Conservation (phyloP, 768 basidiomycete genomes). For the Chalciporus chontae region DNA sequence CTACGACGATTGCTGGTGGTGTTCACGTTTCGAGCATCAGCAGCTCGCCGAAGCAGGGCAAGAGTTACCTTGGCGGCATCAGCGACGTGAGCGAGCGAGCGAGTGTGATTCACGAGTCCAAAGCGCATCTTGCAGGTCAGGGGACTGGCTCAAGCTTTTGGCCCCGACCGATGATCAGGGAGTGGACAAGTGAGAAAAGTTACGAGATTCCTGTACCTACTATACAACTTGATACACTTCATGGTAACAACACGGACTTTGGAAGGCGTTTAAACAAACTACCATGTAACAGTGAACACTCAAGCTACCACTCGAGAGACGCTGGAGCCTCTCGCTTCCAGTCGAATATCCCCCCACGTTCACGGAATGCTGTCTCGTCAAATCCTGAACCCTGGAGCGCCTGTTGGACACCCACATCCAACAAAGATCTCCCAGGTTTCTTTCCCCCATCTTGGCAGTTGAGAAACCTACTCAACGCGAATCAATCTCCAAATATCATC, state of each 20-base stretch:
- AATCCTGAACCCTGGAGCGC: conserved; percentile 35
- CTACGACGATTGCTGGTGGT: conserved; percentile 1
- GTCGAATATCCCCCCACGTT: conserved; percentile 34
- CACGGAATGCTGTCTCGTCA: conserved; percentile 29
- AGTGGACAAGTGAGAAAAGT: too few relatives aligned
- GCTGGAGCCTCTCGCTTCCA: conserved; percentile 26
- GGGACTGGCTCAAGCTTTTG: not conserved
- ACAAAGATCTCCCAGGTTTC: conserved; percentile 21
- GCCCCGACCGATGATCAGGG: too few relatives aligned
- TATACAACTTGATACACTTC: too few relatives aligned
- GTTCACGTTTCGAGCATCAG: not conserved
- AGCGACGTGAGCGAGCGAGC: not conserved
- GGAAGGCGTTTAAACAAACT: not conserved
- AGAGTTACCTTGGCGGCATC: not conserved
- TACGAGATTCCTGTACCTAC: too few relatives aligned
- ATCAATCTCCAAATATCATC: not conserved
- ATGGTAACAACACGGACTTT: too few relatives aligned
- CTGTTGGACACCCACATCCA: conserved; percentile 33
- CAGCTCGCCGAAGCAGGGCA: not conserved
- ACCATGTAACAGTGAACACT: not conserved
- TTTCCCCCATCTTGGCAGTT: conserved; percentile 35
- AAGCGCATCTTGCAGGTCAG: not conserved
- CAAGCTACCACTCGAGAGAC: conserved; percentile 2
- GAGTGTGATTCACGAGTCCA: not conserved
- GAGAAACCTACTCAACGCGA: conserved; percentile 23